Conservation (phyloP, 2,329 filamentous ascomycete genomes). For the Thelonectria blattea region DNA sequence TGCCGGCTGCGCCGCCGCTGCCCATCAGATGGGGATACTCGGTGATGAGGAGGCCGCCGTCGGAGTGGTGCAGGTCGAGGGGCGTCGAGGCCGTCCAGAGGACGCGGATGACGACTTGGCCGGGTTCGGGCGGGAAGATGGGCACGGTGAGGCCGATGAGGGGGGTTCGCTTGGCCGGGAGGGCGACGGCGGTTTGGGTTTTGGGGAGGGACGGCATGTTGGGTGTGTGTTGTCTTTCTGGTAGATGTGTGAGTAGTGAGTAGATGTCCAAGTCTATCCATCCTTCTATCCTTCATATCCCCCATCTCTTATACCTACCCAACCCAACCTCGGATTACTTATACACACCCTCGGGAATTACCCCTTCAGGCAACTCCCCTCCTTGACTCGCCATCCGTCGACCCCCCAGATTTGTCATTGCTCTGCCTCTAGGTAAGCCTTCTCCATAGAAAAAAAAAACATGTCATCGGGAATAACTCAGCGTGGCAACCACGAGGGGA, state of each 20-base stretch:
- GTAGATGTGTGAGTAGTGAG: not conserved
- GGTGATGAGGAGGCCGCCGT: constrained; percentile 61
- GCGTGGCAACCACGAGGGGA: not conserved
- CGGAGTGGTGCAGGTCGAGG: constrained; percentile 66
- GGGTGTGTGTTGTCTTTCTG: no score
- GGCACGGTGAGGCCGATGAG: constrained; percentile 61
- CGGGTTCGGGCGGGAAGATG: constrained; percentile 42
- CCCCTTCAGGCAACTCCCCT: not conserved
- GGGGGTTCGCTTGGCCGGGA: constrained; percentile 58
- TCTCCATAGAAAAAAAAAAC: not conserved
- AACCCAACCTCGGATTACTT: not conserved
- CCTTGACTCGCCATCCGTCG: not conserved
- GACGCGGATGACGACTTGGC: constrained; percentile 60
- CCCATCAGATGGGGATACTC: constrained; percentile 57
- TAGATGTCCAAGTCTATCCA: not conserved
- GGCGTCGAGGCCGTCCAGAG: constrained; percentile 67
- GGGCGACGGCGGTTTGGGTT: constrained; percentile 67
- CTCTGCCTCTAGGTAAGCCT: not conserved
- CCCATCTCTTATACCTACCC: not conserved
- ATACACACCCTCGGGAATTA: not conserved
- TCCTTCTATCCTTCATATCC: not conserved
- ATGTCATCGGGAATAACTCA: not conserved
- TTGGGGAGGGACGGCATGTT: constrained; percentile 56
- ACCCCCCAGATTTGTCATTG: not conserved
- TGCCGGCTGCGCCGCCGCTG: constrained; percentile 57